Evolutionary conservation across 352 stramenopile genomes (phyloP), one percentile per base, ranked within the genome.

Genomic region (Phytophthora nicotianae): DNA sequence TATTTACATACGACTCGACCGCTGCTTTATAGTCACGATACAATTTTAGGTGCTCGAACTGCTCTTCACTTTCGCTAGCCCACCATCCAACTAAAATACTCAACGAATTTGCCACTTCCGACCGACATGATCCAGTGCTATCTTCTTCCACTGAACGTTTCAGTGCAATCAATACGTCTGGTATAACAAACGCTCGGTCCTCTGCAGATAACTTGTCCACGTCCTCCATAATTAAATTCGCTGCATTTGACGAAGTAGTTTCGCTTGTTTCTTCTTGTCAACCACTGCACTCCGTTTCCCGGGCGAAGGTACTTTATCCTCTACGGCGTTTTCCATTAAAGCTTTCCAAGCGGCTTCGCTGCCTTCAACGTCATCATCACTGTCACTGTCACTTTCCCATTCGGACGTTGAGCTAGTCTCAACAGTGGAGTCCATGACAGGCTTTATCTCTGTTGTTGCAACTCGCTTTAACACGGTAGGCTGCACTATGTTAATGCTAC

Each of bases 71-170:
- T 26, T 52, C 14, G 2, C 10, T 26, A 16, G 45, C 43, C 26
- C 47, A 51, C 59, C 51, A 68, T 1, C 47, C 16, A 23, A 56
- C 16, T 11, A 58, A 16, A 38, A 56, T 17, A 20, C 37, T 40
- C n/a, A 68, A 37, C 14, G 24, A 51, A 10, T 17, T 52, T 23
- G 32, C 5, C 26, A 68, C 59, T 13, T 50, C 13, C 33, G 3
- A 35, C 9, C 13, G 35, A 11, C 58, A 27, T 6, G 14, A 8
- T 13, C 29, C 37, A 33, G 43, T 19, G 8, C 40, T 26, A 47
- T 68, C 52, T 9, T 68, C 52, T 5, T 51, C 35, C n/a, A 68
- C 21, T 17, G 50, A 50, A 3, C 52, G 26, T 62, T 62, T 58
- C 23, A 62, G 17, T 7, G 24, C 51, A 10, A 35, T 5, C 16